Percentiles rank a stretch among this genome's conserved stretches.
These are phyloP conservation scores for Apiotrichum brassicae DNA, from an alignment of 1,284 basidiomycete genomes.

Conservation along the genomic window DNA sequence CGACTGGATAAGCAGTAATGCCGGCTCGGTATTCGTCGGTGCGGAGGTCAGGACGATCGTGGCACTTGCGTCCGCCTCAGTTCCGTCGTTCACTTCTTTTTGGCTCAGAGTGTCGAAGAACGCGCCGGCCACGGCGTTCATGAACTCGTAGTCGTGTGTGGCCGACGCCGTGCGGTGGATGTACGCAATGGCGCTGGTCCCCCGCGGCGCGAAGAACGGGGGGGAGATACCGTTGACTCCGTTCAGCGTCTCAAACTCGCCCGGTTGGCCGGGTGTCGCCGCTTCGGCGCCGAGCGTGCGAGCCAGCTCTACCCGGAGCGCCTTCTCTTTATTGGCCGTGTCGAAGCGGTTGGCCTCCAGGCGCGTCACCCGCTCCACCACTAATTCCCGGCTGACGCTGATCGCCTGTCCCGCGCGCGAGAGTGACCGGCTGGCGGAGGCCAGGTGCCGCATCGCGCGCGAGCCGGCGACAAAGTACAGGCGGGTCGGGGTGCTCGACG, in stretches of 20 bases:
- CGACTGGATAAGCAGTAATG: conserved; percentile 57
- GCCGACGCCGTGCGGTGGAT: conserved; percentile 18
- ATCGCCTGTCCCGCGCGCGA: conserved; percentile 56
- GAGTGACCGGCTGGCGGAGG: conserved; percentile 55
- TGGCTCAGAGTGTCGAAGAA: not conserved
- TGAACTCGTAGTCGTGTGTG: conserved; percentile 43
- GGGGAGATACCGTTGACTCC: too few relatives aligned
- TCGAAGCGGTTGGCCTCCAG: conserved; percentile 59
- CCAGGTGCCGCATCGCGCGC: conserved; percentile 60
- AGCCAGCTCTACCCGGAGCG: conserved; percentile 63
- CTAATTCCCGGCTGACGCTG: conserved; percentile 51
- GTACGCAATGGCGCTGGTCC: not conserved
- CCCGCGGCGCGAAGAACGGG: too few relatives aligned
- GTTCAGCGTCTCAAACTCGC: too few relatives aligned
- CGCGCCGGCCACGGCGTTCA: conserved; percentile 9
- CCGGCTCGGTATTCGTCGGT: conserved; percentile 25
- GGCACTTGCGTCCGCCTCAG: conserved; percentile 11
- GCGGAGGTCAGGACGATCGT: conserved; percentile 47
- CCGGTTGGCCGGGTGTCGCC: conserved; percentile 24
- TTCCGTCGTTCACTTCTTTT: not conserved
- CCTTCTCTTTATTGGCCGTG: conserved; percentile 58
- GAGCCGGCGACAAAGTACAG: conserved; percentile 76
- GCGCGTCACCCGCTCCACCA: conserved; percentile 54
- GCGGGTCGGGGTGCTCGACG: conserved; percentile 57
- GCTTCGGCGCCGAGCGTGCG: conserved; percentile 54